Base-by-base conservation (phyloP, 2,329 filamentous ascomycete genomes). In the Sporothrix globosa region DNA sequence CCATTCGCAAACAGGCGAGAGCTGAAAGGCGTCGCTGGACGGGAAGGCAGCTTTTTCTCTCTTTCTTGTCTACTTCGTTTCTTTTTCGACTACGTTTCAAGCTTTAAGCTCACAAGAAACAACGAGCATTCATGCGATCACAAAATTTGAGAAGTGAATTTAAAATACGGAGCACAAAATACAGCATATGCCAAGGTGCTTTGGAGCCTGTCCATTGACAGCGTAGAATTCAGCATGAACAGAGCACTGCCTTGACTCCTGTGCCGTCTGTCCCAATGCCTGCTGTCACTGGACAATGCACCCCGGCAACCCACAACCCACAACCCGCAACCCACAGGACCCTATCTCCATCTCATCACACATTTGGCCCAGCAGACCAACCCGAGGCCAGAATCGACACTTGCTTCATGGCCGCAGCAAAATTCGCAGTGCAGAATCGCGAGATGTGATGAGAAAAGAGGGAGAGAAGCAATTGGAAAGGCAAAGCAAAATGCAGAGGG, bases 101-200 rank as follows among this genome's bases (percentile, higher is more conserved):
- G 27, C 27, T 30, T 30, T 3, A 30, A 30, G 27, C 27, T 30
- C 27, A 30, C 27, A 30, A 10, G 19, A 61, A 41, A 61, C 56
- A 61, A 61, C 56, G 34, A 61, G 56, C 56, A 61, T 61, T 61
- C 13, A 44, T 61, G 56, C 56, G 56, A 61, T 24, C 34, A 24
- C 11, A 34, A 34, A 34, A 7, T 4, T 6, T 6, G 34, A 34
- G 7, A 6, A 5, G 34, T 34, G 34, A 34, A 4, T 34, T 34
- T 6, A 30, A 34, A 34, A 34, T 34, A 34, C 30, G 30, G 5
- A 30, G n/a, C n/a, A n/a, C n/a, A 3, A 30, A 30, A 30, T 30
- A 3, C 30, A 30, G 30, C 30, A 30, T 30, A 30, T 5, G 30
- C n/a, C n/a, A n/a, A n/a, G n/a, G n/a, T n/a, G n/a, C n/a, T n/a